These are phyloP conservation scores for Penicillium simplicissimum DNA, from an alignment of 495 filamentous ascomycete genomes.

Conservation along the genomic window DNA sequence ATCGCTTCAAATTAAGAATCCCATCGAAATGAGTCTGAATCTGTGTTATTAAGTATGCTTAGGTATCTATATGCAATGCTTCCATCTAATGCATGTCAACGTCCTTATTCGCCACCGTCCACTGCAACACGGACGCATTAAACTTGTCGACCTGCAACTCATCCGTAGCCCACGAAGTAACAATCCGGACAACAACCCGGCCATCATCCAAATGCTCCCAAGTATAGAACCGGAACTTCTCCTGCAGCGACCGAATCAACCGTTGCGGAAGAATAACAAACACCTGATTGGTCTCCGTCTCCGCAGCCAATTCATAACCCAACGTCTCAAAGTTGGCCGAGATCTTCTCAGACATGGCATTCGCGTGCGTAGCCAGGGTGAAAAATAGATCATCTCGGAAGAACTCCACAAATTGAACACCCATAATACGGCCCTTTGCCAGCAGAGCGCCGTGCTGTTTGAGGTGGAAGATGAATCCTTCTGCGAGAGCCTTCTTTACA, in stretches of 20 bases:
- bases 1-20: background rate
- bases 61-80: slow-evolving; percentile 7
- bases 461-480: slow-evolving; percentile 46
- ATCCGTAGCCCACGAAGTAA: slow-evolving; percentile 44
- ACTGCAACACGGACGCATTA: slow-evolving; percentile 35
- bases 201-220: slow-evolving; percentile 37
- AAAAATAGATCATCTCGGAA: slow-evolving; percentile 44
- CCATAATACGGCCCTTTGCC: slow-evolving; percentile 45
- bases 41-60: slow-evolving; percentile 11
- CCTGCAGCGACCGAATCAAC: slow-evolving; percentile 26
- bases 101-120: slow-evolving; percentile 21
- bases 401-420: slow-evolving; percentile 46
- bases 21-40: background rate
- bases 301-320: slow-evolving; percentile 32
- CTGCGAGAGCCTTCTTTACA: slow-evolving; percentile 35
- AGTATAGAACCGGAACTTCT: slow-evolving; percentile 37
- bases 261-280: slow-evolving; percentile 32
- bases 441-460: slow-evolving; percentile 48
- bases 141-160: slow-evolving; percentile 37
- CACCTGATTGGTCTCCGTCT: slow-evolving; percentile 43
- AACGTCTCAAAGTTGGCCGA: slow-evolving; percentile 31
- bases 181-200: slow-evolving; percentile 31
- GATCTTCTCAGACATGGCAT: slow-evolving; percentile 40
- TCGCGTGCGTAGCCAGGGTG: slow-evolving; percentile 42
- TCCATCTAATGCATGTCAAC: background rate